Base-by-base conservation (phyloP, 2,329 filamentous ascomycete genomes). In the Elsinoe australis region DNA sequence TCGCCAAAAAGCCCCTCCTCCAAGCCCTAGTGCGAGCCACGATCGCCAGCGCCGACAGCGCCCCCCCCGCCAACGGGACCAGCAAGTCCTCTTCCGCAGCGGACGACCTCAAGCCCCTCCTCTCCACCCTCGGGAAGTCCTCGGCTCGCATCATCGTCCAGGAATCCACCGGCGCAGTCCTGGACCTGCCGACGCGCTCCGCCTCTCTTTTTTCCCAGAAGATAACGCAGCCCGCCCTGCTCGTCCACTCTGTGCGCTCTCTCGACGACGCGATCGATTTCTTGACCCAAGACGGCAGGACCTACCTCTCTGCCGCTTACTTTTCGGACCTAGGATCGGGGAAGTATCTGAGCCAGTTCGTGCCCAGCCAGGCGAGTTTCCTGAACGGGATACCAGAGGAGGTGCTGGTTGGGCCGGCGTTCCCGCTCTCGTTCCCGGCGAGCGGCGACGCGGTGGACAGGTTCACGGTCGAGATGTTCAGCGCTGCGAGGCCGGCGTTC, bases 261-360 rank as follows among this genome's bases (percentile, higher is more conserved):
- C 62, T 78, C 15, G 75, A 78, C 48, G 73, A 79, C 56, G 72
- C 71, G 4, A 75, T 79, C 53, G 71, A 74, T 50, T 58, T 73
- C 4, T 56, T 67, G 12, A 65, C 64, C 45, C 58, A 59, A 54
- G 53, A 55, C 47, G 58, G 55, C 36, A 51, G 49, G 0, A 59
- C 64, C 0, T 55, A 73, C 1, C 60, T 71, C 1, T 73, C 73
- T 15, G 65, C 70, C 2, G 80, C 78, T 54, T 65, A 75, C 52
- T 82, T 79, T 57, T 70, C 71, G 7, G 64, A 64, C 17, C 64
- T 71, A 0, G 53, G 64, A 1, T 63, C 72, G 2, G 75, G 71
- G 12, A 82, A 82, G 58, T 83, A 82, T 53, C 65, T 82, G 3
- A 67, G 69, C 5, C 75, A 82, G 53, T 79, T 76, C 58, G 62